Conservation (phyloP, 1,139 yeast species). For the Magnusiomyces tetraspermus region DNA sequence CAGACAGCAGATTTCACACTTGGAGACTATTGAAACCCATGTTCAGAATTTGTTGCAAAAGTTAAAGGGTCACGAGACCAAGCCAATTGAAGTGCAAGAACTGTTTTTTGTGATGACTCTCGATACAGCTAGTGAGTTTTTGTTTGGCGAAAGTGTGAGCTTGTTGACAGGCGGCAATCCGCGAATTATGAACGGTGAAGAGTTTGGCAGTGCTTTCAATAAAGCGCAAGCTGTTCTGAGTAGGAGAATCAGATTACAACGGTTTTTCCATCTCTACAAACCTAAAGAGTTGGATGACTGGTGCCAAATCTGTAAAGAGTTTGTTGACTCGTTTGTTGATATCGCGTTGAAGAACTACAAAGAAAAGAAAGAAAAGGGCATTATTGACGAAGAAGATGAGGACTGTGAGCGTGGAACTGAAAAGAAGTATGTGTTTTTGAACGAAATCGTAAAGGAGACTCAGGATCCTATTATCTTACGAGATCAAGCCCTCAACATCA, state of each 20-base stretch:
- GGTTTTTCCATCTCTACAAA: no score
- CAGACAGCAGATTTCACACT: conserved; percentile 45
- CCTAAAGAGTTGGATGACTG: conserved; percentile 30
- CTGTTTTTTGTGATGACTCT: conserved; percentile 45
- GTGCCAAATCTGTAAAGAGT: conserved; percentile 22
- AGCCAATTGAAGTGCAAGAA: no score
- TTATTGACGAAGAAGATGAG: no score
- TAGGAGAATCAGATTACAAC: conserved; percentile 32
- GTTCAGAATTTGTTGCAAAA: no score
- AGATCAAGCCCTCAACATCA: conserved; percentile 44
- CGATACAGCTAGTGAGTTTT: conserved; percentile 51
- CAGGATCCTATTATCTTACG: conserved; percentile 42
- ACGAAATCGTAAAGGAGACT: conserved; percentile 44
- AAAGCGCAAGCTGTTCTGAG: conserved; percentile 35
- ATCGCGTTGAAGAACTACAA: conserved; percentile 21
- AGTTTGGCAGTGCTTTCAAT: conserved; percentile 42
- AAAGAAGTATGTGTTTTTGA: conserved; percentile 39
- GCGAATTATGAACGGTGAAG: conserved; percentile 18
- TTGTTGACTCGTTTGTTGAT: conserved; percentile 29
- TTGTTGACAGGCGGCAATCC: conserved; percentile 26
- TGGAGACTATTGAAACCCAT: conserved; percentile 40
- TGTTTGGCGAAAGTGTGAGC: conserved; percentile 45
- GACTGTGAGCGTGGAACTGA: no score
- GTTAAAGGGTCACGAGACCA: conserved; percentile 25
- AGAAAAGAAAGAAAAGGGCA: conserved; percentile 18